Base-by-base conservation (phyloP, 345 rosid species). In the Citrus glauca region DNA sequence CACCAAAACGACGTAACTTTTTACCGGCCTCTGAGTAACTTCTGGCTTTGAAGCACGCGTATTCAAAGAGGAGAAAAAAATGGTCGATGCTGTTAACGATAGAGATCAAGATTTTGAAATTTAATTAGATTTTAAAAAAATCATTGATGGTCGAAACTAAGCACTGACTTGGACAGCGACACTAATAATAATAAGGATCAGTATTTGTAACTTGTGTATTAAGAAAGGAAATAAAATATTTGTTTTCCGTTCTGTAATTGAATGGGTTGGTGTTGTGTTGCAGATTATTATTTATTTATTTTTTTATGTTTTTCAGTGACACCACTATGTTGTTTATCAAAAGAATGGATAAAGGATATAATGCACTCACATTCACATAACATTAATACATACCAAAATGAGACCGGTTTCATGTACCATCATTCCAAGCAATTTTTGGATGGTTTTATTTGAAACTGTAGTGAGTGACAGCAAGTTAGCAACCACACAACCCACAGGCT, bases 11-110 rank as follows among this genome's bases (percentile, higher is more conserved):
- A 53, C 5, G 7, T 53, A 1, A 16, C 9, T 27, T 3, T 45
- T 45, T 45, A 45, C 14, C 13, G 50, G 50, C 30, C 62, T 55
- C 38, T 22, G 40, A 32, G 2, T 30, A 13, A 14, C 19, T 67
- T 10, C 35, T 75, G 77, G 67, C 81, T 48, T 53, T 66, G 82
- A 37, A 79, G 86, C 90, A 87, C 78, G 90, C 86, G 84, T 78
- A 79, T 78, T 77, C 83, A 27, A 78, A 69, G 24, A n/a, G 68
- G 72, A 38, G 62, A 14, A 24, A 32, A 32, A 24, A 53, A 53
- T 30, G 53, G 42, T 60, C 65, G 50, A 30, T 79, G 64, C 70
- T 81, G 83, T 14, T 68, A 73, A 22, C 57, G 83, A 57, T 66
- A 75, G 28, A 56, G 86, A 27, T 72, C 73, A 33, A 71, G 77